Conservation (phyloP, 169 alveolate genomes). For the Plasmodium knowlesi region DNA sequence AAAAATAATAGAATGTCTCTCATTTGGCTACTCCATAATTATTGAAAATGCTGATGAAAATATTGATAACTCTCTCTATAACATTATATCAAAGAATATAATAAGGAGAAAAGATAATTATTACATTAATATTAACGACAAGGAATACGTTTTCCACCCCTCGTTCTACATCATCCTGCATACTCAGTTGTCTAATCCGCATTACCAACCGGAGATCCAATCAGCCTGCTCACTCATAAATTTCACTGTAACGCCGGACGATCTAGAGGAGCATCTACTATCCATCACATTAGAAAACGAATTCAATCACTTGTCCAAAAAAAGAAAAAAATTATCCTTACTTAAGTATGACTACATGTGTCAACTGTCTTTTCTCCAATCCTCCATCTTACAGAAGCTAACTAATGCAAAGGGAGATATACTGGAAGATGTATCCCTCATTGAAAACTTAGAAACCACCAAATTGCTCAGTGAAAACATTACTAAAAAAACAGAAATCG, state of each 20-base stretch:
- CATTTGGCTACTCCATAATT: constrained; percentile 91
- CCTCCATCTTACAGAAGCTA: constrained; percentile 90
- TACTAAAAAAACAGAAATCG: constrained; percentile 93
- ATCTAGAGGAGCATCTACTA: constrained; percentile 95
- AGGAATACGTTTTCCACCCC: constrained; percentile 90
- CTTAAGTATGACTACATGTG: constrained; percentile 95
- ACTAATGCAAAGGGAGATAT: constrained; percentile 94
- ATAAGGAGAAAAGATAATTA: constrained; percentile 91
- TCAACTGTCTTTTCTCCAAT: constrained; percentile 93
- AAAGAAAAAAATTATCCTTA: constrained; percentile 92
- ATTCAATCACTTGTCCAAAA: constrained; percentile 92
- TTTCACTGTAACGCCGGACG: constrained; percentile 94
- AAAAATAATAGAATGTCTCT: constrained; percentile 88
- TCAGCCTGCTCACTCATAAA: constrained; percentile 95
- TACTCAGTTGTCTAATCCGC: constrained; percentile 96
- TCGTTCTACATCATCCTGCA: constrained; percentile 93
- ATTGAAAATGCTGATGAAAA: constrained; percentile 95
- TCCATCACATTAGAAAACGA: constrained; percentile 95
- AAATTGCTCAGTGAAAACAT: constrained; percentile 94
- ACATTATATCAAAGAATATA: constrained; percentile 94
- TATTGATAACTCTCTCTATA: constrained; percentile 94
- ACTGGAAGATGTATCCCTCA: constrained; percentile 94
- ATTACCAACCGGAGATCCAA: constrained; percentile 96
- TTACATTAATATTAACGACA: constrained; percentile 92
- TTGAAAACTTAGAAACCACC: constrained; percentile 94